Evolutionary conservation across 73 alveolate species (phyloP), one percentile per base, ranked within the genome.

Genomic region (Effrenium voratum): DNA sequence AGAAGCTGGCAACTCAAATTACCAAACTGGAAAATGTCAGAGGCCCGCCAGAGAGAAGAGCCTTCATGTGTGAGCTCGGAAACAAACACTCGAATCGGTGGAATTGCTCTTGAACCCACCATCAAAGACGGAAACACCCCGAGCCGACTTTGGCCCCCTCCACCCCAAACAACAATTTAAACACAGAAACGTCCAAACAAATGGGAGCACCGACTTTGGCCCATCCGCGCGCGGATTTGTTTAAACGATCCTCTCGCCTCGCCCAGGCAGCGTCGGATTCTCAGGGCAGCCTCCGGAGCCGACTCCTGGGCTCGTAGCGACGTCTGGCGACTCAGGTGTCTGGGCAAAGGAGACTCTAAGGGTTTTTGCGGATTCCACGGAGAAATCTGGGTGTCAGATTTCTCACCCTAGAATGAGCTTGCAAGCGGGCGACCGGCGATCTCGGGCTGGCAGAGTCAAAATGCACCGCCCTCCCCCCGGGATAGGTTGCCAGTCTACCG

Each of bases 201-300:
- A 24, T 10, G 75, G 16, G 34, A 24, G 16, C 30, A 60, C 30
- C 15, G 30, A 24, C 5, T 24, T 4, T 60, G 6, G 30, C 30
- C 6, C 30, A 24, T 60, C 5, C 34, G 3, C 30, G 30, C 30
- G 30, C 30, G 16, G 16, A 60, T 19, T 60, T 10, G 30, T 60
- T 10, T 5, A 60, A 3, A 32, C 52, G 6, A 2, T 8, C 30
- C 40, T n/a, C 44, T 22, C 22, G 97, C 97, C 97, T 90, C 97
- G 24, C 76, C 46, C 24, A 90, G 87, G 59, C 97, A 90, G 57
- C 59, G 97, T 24, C 97, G 88, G 34, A 90, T 90, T 34, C 76
- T n/a, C 34, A 41, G 15, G 1, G 97, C 87, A 1, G 97, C 97
- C 36, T 70, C 88, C 1, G 97, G 97, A 30, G 86, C 97, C 72